A percentile compares a stretch with the other conserved stretches of the same genome.
phyloP scores from a whole-genome alignment of 2,329 filamentous ascomycete species.

The Pseudocercospora musae region DNA sequence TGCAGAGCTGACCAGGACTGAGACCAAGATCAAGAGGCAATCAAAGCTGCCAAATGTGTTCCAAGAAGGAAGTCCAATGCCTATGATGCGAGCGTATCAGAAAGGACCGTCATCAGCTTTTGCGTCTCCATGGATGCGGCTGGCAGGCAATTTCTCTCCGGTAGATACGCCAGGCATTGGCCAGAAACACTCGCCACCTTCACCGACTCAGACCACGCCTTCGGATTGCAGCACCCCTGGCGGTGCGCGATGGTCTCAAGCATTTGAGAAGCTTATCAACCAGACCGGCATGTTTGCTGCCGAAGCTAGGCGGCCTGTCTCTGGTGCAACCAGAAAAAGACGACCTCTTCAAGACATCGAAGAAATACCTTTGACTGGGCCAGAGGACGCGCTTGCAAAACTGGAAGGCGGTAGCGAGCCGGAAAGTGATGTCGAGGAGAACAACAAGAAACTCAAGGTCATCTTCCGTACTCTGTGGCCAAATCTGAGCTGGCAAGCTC shows the following conservation, averaged over 20 bases:
- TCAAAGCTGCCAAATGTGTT: constrained; percentile 31
- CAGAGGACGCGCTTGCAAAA: constrained; percentile 13
- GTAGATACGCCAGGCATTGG: constrained; percentile 5
- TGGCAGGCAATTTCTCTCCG: constrained; percentile 11
- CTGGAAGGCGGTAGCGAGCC: constrained; percentile 10
- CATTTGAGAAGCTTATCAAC: constrained; percentile 20
- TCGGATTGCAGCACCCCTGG: background rate
- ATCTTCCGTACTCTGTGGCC: constrained; percentile 72
- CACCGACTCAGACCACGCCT: background rate
- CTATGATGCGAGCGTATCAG: constrained; percentile 24
- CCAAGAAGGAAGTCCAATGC: constrained; percentile 24
- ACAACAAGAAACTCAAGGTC: constrained; percentile 39
- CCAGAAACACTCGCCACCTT: constrained; percentile 3
- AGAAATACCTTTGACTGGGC: constrained; percentile 16
- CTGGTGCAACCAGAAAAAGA: constrained; percentile 11
- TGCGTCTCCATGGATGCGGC: constrained; percentile 25
- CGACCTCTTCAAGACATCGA: constrained; percentile 17
- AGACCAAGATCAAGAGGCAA: constrained; percentile 24
- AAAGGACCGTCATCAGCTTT: constrained; percentile 20
- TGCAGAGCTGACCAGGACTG: constrained; percentile 27
- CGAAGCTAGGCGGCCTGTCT: constrained; percentile 16
- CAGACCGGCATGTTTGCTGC: constrained; percentile 22
- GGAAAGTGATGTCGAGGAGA: constrained; percentile 2
- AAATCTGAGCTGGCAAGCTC: constrained; percentile 52
- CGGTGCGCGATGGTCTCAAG: constrained; percentile 13